Evolutionary conservation across 2,329 filamentous ascomycete species (phyloP).

Genomic region (Talaromyces sp.): DNA sequence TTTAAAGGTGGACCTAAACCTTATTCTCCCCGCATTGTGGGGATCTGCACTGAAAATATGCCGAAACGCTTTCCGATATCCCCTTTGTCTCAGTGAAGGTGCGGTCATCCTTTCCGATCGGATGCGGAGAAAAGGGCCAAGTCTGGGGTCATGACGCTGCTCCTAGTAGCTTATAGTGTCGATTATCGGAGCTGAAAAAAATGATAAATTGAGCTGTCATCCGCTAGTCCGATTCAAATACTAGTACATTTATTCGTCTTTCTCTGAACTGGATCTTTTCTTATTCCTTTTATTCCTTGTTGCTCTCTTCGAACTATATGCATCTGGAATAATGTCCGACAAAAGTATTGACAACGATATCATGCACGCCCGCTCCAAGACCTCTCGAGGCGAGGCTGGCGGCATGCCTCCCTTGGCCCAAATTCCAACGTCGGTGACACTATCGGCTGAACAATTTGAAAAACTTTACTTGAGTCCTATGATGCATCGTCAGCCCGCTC

Average conservation of each 20-base stretch:
- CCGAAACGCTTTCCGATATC: neutral
- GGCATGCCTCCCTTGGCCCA: slow-evolving; percentile 1
- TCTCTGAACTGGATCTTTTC: too few species aligned
- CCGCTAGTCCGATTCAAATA: neutral
- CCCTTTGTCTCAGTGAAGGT: neutral
- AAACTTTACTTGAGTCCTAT: slow-evolving; percentile 39
- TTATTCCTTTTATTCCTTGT: neutral
- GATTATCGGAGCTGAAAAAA: neutral
- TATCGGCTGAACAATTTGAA: slow-evolving; percentile 38
- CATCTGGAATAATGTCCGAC: neutral
- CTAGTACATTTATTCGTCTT: neutral
- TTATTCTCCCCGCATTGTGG: neutral
- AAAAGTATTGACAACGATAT: neutral
- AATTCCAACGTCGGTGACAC: slow-evolving; percentile 28
- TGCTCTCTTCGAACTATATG: neutral
- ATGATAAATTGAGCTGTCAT: neutral
- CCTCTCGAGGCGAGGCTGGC: neutral
- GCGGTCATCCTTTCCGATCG: neutral
- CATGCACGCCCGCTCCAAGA: neutral
- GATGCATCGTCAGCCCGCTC: slow-evolving; percentile 30
- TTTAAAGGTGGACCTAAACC: neutral
- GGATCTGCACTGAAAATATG: neutral
- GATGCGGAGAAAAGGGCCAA: neutral
- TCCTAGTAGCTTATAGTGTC: neutral
- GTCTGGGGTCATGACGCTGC: neutral